Percentiles rank a stretch among this genome's conserved stretches.
Conservation (phyloP, 2,329 filamentous ascomycete species). For the Clarireedia hainanense region DNA sequence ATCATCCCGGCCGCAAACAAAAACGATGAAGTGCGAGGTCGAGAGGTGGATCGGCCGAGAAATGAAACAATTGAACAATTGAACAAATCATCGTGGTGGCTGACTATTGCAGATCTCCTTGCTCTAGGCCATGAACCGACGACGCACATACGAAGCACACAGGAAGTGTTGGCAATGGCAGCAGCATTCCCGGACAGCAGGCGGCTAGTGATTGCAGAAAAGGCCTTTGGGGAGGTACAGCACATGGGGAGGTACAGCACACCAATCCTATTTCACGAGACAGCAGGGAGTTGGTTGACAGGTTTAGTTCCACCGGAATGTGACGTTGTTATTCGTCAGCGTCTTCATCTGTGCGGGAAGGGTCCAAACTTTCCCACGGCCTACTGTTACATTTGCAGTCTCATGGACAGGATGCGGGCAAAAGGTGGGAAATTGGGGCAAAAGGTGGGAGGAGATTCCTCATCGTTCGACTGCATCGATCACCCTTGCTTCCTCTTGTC, state of each 20-base stretch:
- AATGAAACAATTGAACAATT: slow-evolving; percentile 5
- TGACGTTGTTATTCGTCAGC: neutral
- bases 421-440: too few relatives aligned
- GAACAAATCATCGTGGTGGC: neutral
- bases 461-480: too few relatives aligned
- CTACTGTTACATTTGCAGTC: neutral
- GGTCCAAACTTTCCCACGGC: neutral
- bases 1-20: neutral
- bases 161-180: neutral
- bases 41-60: neutral
- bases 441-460: too few relatives aligned
- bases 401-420: neutral
- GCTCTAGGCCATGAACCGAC: neutral
- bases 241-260: too few relatives aligned
- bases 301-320: neutral
- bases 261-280: neutral
- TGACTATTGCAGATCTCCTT: neutral
- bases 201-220: too few relatives aligned
- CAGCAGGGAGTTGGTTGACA: neutral
- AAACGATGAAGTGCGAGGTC: neutral
- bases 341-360: neutral
- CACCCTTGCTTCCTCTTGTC: too few relatives aligned
- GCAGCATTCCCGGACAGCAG: too few relatives aligned
- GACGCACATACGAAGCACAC: neutral
- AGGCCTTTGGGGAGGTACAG: too few relatives aligned